Percentiles rank a stretch among this genome's conserved stretches.
These are phyloP conservation scores for Arabis alpina DNA, from an alignment of 345 rosid species.

Conservation along the genomic window DNA sequence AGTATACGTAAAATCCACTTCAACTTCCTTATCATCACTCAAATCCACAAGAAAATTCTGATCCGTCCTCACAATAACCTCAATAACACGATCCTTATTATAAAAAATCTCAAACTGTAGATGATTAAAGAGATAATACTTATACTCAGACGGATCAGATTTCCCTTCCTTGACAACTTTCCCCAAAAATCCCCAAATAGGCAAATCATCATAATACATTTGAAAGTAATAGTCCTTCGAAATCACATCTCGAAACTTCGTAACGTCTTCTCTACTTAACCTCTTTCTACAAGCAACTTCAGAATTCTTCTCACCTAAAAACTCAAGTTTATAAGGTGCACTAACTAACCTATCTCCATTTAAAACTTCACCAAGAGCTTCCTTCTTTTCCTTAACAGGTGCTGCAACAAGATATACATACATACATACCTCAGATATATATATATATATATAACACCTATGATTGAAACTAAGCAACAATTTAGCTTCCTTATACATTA, in stretches of 20 bases:
- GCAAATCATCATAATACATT: slow-evolving; percentile 67
- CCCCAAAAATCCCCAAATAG: slow-evolving; percentile 62
- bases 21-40: slow-evolving; percentile 56
- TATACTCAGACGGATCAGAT: slow-evolving; percentile 50
- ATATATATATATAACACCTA: too few species aligned
- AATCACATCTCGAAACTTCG: slow-evolving; percentile 48
- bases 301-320: slow-evolving; percentile 49
- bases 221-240: slow-evolving; percentile 61
- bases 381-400: slow-evolving; percentile 47
- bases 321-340: slow-evolving; percentile 62
- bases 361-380: slow-evolving; percentile 74
- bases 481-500: slow-evolving; percentile 1
- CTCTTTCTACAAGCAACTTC: slow-evolving; percentile 52
- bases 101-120: slow-evolving; percentile 53
- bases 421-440: background rate
- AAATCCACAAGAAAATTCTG: slow-evolving; percentile 50
- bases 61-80: slow-evolving; percentile 50
- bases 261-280: slow-evolving; percentile 51
- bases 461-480: background rate
- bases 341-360: slow-evolving; percentile 73
- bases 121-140: slow-evolving; percentile 54
- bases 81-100: slow-evolving; percentile 60
- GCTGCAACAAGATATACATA: slow-evolving; percentile 28
- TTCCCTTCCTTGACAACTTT: slow-evolving; percentile 54
- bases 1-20: slow-evolving; percentile 54